Conservation (phyloP, 495 filamentous ascomycete genomes). For the Parachaetomium inaequale region DNA sequence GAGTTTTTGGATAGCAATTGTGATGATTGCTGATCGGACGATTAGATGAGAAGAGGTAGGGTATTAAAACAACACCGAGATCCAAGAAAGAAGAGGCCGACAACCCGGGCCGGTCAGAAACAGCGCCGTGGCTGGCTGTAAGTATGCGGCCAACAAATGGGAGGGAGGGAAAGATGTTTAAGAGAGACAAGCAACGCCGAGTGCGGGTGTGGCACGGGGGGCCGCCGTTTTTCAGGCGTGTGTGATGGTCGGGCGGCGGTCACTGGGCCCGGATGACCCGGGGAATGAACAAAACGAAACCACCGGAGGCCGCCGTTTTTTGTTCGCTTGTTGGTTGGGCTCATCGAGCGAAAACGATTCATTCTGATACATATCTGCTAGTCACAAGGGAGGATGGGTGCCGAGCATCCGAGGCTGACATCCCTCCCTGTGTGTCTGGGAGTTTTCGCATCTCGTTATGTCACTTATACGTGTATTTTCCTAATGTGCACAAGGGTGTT, state of each 20-base stretch:
- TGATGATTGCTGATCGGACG: background rate
- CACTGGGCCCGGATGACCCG: conserved; percentile 4
- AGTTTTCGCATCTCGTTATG: background rate
- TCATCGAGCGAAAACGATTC: background rate
- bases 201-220: background rate
- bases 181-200: background rate
- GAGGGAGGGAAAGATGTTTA: background rate
- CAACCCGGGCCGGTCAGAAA: background rate
- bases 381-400: background rate
- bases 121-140: background rate
- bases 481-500: background rate
- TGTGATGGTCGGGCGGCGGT: background rate
- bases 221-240: background rate
- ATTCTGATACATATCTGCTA: background rate
- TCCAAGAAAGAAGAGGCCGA: background rate
- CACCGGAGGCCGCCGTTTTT: background rate
- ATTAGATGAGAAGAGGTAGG: background rate
- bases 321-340: background rate
- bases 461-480: background rate
- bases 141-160: background rate
- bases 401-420: conserved; percentile 9
- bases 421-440: background rate
- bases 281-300: background rate
- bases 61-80: background rate
- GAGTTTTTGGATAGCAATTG: background rate